Conservation (phyloP, 176 grass and related monocot species). For the Saccharum officinarum region DNA sequence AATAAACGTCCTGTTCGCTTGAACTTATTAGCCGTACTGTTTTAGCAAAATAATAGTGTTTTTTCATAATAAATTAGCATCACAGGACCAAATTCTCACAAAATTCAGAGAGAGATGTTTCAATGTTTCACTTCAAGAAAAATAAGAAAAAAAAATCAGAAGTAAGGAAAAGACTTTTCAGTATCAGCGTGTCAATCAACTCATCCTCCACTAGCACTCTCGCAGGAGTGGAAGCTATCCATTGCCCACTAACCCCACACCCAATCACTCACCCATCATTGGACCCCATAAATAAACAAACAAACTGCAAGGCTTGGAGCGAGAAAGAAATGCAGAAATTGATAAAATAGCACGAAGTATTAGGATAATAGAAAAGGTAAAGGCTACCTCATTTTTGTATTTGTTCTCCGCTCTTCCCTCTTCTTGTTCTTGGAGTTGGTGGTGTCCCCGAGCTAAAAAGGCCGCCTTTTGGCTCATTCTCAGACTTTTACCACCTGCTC, state of each 20-base stretch:
- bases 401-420: constrained; percentile 19
- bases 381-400: background rate
- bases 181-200: constrained; percentile 36
- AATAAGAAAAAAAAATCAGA: background rate
- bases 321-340: background rate
- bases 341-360: background rate
- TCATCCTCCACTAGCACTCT: constrained; percentile 51
- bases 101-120: background rate
- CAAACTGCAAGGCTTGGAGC: constrained; percentile 16
- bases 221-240: constrained; percentile 45
- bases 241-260: constrained; percentile 46
- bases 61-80: too few species aligned
- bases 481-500: constrained; percentile 34
- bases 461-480: constrained; percentile 56
- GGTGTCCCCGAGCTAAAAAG: constrained; percentile 36
- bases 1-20: background rate
- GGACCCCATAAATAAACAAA: constrained; percentile 34
- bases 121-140: background rate
- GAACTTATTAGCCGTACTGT: too few species aligned
- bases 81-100: background rate
- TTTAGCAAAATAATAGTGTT: too few species aligned
- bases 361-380: constrained; percentile 12
- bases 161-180: background rate
- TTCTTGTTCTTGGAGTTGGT: constrained; percentile 31
- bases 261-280: constrained; percentile 45